These are phyloP conservation scores for Trichoderma hamatum DNA, from an alignment of 2,329 filamentous ascomycete species.

Conservation along the genomic window DNA sequence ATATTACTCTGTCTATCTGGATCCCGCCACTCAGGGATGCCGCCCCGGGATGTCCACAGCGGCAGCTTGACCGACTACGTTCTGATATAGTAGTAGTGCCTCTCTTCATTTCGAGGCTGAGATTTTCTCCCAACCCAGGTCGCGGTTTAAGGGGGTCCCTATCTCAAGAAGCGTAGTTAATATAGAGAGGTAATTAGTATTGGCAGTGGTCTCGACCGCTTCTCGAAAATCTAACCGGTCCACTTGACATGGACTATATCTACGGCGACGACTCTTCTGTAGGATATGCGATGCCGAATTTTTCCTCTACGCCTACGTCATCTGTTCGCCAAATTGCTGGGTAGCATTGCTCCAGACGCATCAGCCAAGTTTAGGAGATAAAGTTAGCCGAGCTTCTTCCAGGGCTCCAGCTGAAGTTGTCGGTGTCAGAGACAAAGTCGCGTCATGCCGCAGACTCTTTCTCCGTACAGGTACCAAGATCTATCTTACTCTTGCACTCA, in stretches of 20 bases:
- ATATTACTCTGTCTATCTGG: neutral
- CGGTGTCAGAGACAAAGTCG: neutral
- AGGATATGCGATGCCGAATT: neutral
- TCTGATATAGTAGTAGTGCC: neutral
- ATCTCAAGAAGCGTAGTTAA: neutral
- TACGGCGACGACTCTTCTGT: neutral
- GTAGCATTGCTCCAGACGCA: neutral
- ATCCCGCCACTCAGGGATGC: neutral
- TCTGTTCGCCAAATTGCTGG: neutral
- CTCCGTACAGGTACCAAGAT: neutral
- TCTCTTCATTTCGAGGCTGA: neutral
- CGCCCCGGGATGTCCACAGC: neutral
- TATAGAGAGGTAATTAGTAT: neutral
- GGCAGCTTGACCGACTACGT: neutral
- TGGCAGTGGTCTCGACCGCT: neutral
- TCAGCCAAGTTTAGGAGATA: neutral
- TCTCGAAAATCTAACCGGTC: neutral
- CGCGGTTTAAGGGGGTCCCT: constrained; percentile 17
- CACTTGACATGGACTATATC: neutral
- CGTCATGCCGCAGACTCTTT: neutral
- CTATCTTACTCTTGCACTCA: neutral
- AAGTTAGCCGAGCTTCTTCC: constrained; percentile 22
- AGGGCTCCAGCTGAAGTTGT: neutral
- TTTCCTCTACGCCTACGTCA: neutral
- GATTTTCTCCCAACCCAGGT: constrained; percentile 1